Evolutionary conservation across 2,329 filamentous ascomycete genomes (phyloP), one percentile per base, ranked within the genome.

Genomic region (Fusarium oxysporum): DNA sequence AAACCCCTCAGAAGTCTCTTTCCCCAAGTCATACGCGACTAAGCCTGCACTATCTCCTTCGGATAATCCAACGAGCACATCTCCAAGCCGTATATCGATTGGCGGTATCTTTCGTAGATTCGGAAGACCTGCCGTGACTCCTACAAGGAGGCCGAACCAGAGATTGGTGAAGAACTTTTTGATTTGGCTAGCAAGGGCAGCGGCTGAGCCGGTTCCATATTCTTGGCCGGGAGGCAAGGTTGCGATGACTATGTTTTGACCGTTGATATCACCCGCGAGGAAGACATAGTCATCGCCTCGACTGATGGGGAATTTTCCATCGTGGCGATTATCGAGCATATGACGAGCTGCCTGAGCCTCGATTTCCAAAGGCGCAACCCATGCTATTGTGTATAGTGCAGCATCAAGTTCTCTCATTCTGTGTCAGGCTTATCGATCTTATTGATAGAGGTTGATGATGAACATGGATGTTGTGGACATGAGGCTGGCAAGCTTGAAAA

Each of bases 281-380:
- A 81, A 85, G 5, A 83, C 50, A 55, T 82, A 82, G 58, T 83
- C 79, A 45, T 83, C 77, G 0, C 82, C 81, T 3, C 71, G 76
- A 16, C 59, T 28, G 1, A 79, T 45, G 0, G 76, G 62, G 63
- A 84, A 84, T 3, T 62, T 57, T 8, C 82, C 81, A 0, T n/a
- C 1, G 40, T 83, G 81, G 25, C 45, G 43, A 1, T 79, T 62
- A 19, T 84, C 81, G 23, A 84, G 65, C 74, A 83, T 74, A 35
- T 75, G 68, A 25, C 79, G 56, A 14, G 82, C 82, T 35, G 81
- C 81, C 40, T 54, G 70, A 10, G 79, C 80, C 67, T 84, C 81
- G 12, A 84, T 81, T 28, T 79, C 74, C 1, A 83, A 76, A 2
- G 81, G 82, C 0, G 82, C 80, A 32, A 84, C 79, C 82, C 81